Evolutionary conservation across 768 basidiomycete genomes (phyloP).

Genomic region (Leccinum variicolor): DNA sequence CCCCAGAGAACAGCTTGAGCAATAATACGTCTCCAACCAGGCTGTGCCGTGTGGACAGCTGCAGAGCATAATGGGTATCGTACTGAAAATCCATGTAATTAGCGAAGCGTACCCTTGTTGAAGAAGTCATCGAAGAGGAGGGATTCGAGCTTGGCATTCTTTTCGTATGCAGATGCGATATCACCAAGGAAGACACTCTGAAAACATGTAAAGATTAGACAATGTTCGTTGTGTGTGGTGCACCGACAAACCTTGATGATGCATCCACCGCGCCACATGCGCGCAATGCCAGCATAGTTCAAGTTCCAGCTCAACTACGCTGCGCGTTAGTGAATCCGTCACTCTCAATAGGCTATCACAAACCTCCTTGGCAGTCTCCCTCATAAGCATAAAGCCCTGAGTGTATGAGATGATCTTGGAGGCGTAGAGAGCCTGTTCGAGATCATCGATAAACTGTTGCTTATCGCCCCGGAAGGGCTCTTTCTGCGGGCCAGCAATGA

Average conservation of each 20-base stretch:
- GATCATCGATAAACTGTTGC: constrained; percentile 97
- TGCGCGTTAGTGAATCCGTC: constrained; percentile 3
- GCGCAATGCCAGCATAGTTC: constrained; percentile 97
- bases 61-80: constrained; percentile 1
- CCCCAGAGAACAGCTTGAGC: constrained; percentile 98
- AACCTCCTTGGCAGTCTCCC: constrained; percentile 94
- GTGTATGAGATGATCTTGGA: constrained; percentile 99
- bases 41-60: constrained; percentile 93
- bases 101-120: constrained; percentile 63
- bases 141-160: constrained; percentile 82
- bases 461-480: constrained; percentile 97
- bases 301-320: constrained; percentile 77
- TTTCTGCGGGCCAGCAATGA: constrained; percentile 85
- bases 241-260: constrained; percentile 79
- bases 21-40: constrained; percentile 96
- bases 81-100: background rate
- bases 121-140: constrained; percentile 97
- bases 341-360: constrained; percentile 9
- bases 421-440: constrained; percentile 98
- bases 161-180: constrained; percentile 87
- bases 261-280: constrained; percentile 99
- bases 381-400: constrained; percentile 99
- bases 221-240: constrained; percentile 8
- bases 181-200: constrained; percentile 92
- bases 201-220: constrained; percentile 8